A percentile compares a stretch with the other conserved stretches of the same genome.
Conservation (phyloP, 1,139 yeast species). For the Trichomonascaceae sp. region DNA sequence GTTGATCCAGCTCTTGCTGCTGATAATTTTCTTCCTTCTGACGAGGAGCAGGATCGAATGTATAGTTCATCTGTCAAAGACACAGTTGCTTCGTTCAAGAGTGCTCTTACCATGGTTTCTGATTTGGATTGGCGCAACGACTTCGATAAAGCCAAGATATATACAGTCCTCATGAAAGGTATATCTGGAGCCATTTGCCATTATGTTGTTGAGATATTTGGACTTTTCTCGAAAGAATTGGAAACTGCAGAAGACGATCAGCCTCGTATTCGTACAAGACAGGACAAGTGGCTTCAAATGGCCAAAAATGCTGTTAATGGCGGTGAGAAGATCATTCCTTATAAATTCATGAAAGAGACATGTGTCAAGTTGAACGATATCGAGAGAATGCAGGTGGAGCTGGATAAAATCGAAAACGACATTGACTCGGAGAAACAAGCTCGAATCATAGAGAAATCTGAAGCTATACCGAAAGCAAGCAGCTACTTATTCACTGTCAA, state of each 20-base stretch:
- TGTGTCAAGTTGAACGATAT: constrained; percentile 75
- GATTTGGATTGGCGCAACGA: constrained; percentile 58
- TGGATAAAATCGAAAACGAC: constrained; percentile 54
- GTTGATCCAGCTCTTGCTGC: constrained; percentile 49
- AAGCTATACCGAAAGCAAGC: constrained; percentile 24
- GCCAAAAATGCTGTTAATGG: constrained; percentile 42
- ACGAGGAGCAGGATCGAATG: constrained; percentile 35
- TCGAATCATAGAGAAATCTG: constrained; percentile 34
- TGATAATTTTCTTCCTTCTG: constrained; percentile 54
- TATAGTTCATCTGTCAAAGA: constrained; percentile 60
- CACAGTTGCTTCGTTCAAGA: constrained; percentile 57
- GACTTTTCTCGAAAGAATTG: constrained; percentile 43
- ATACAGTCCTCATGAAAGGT: constrained; percentile 53
- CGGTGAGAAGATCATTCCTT: constrained; percentile 39
- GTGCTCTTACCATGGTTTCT: constrained; percentile 49
- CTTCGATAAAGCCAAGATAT: constrained; percentile 52
- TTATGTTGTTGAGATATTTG: constrained; percentile 47
- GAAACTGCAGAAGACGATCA: constrained; percentile 29
- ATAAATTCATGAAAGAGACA: constrained; percentile 54
- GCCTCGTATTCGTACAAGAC: constrained; percentile 20
- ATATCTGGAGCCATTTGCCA: constrained; percentile 55
- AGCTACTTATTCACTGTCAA: constrained; percentile 62
- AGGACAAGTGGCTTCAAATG: constrained; percentile 35
- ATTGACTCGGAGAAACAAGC: constrained; percentile 61
- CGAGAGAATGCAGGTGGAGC: constrained; percentile 52